phyloP scores from a whole-genome alignment of 2,329 filamentous ascomycete species.

The Cercospora sojina region DNA sequence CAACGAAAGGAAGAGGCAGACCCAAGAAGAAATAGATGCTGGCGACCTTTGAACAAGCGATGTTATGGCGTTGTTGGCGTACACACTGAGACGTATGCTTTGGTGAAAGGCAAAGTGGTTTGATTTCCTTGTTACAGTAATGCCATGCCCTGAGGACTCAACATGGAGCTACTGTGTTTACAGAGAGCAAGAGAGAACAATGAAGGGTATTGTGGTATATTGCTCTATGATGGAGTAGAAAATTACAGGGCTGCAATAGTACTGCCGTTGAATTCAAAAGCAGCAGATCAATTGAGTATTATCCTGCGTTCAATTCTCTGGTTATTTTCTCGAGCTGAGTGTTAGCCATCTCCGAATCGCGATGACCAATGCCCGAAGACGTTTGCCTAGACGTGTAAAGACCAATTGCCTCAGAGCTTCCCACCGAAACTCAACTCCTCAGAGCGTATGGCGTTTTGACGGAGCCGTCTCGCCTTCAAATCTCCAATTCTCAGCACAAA shows the following conservation, averaged over 20 bases:
- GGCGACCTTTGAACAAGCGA: not conserved
- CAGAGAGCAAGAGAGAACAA: not conserved
- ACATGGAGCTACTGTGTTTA: not conserved
- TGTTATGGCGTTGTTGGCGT: not conserved
- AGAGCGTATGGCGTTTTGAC: not conserved
- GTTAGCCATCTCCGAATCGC: not conserved
- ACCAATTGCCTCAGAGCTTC: too few relatives aligned
- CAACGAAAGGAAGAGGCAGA: conserved; percentile 46
- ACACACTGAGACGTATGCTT: not conserved
- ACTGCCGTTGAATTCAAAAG: not conserved
- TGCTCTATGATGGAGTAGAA: not conserved
- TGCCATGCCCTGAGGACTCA: not conserved
- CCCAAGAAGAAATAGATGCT: conserved; percentile 32
- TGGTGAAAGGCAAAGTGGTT: not conserved
- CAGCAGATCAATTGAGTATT: not conserved
- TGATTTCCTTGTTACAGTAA: not conserved
- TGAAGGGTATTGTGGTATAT: not conserved
- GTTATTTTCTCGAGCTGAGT: not conserved
- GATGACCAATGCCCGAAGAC: not conserved
- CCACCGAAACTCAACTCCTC: not conserved
- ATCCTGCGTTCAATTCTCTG: not conserved
- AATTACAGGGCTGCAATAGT: not conserved
- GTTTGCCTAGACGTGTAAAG: not conserved
- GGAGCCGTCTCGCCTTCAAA: not conserved
- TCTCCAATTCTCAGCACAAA: not conserved